Evolutionary conservation across 78 protist species (phyloP), one percentile per base, ranked within the genome.

Genomic region (Acrasis kona): DNA sequence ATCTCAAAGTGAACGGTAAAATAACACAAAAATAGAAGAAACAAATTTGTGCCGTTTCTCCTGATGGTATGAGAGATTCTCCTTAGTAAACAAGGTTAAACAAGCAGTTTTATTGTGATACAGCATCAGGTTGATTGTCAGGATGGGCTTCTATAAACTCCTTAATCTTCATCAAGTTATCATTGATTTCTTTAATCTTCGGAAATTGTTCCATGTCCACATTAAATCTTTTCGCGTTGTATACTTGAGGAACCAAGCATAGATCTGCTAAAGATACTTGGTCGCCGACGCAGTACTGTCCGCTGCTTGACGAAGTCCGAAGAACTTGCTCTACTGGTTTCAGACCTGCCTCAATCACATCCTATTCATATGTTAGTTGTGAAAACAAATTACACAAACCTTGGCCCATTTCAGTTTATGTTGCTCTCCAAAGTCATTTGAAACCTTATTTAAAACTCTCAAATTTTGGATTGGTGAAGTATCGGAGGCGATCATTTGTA

Each of bases 241-340:
- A 84, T n/a, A 84, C 39, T 37, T 84, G 87, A 1, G 87, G 83
- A 5, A 79, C 69, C 6, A 84, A 69, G 75, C 65, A 78, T 36
- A 2, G 3, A 36, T 84, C 87, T 3, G 87, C 87, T 78, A 84
- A 35, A 27, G 87, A 66, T 28, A 84, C 1, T 1, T 3, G n/a
- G 37, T 84, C 87, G 2, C 87, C 87, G 64, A 58, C 10, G 41
- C 80, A 78, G 79, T 66, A 84, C 75, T 84, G 70, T 28, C 83
- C 83, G 37, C 76, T 41, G 4, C 72, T 66, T 42, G 6, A 10
- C 32, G n/a, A 2, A 2, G 40, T 28, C 12, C 35, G n/a, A n/a
- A n/a, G n/a, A n/a, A 12, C 50, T 78, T 41, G 58, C 69, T 57
- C 41, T 2, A 72, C 72, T 76, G 76, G 10, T 28, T 72, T 65